A percentile compares a stretch with the other conserved stretches of the same genome.
Conservation (phyloP, 176 grass and related monocot genomes). For the Carex kokanica region DNA sequence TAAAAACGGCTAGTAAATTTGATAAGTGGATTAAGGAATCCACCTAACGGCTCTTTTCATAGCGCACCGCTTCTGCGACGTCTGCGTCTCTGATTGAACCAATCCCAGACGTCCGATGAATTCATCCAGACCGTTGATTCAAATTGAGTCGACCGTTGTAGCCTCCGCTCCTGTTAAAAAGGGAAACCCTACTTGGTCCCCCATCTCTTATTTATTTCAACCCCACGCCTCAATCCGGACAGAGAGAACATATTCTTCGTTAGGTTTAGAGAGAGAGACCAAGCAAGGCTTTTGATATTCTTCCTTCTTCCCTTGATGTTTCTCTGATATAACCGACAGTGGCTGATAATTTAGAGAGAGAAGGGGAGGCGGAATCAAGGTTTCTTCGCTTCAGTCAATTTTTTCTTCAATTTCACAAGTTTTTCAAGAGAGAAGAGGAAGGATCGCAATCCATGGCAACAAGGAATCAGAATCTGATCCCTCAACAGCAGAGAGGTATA, state of each 20-base stretch:
- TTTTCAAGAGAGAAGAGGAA: slow-evolving; percentile 34
- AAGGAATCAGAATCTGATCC: slow-evolving; percentile 37
- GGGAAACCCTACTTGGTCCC: slow-evolving; percentile 38
- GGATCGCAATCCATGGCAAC: slow-evolving; percentile 53
- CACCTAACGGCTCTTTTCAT: slow-evolving; percentile 52
- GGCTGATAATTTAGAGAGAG: slow-evolving; percentile 39
- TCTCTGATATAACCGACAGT: slow-evolving; percentile 37
- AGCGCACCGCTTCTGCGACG: background rate
- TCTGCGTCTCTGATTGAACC: background rate
- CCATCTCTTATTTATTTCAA: slow-evolving; percentile 11
- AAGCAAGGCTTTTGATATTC: background rate
- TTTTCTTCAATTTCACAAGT: slow-evolving; percentile 49
- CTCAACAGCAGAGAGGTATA: slow-evolving; percentile 38
- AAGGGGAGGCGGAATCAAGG: slow-evolving; percentile 54
- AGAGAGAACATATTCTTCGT: background rate
- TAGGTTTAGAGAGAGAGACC: slow-evolving; percentile 5
- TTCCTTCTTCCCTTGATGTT: slow-evolving; percentile 6
- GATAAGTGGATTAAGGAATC: background rate
- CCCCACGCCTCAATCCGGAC: background rate
- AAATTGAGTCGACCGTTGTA: slow-evolving; percentile 49
- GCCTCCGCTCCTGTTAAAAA: slow-evolving; percentile 31
- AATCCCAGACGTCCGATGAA: slow-evolving; percentile 28
- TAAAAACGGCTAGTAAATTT: slow-evolving; percentile 8
- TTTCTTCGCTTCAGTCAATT: slow-evolving; percentile 52
- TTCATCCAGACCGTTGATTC: slow-evolving; percentile 35